phyloP scores from a whole-genome alignment of 305 asterid genomes.

The Solanum aculeatissimum region DNA sequence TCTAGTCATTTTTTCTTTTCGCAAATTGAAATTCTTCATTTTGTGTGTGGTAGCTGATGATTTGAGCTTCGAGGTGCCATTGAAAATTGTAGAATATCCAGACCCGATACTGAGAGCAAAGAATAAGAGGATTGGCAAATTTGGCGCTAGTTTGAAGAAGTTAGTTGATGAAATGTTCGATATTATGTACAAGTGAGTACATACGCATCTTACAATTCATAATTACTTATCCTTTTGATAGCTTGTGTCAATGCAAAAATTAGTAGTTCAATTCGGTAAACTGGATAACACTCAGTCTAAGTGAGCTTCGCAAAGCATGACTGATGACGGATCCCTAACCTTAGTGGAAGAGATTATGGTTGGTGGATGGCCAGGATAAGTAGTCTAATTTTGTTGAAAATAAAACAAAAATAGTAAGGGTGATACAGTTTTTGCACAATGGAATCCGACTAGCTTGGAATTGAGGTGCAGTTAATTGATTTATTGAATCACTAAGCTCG shows the following conservation, averaged over 20 bases:
- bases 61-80: conserved; percentile 51
- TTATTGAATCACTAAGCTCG: background rate
- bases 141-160: conserved; percentile 68
- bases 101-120: conserved; percentile 68
- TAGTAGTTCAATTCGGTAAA: background rate
- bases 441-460: background rate
- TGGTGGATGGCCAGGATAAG: background rate
- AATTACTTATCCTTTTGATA: background rate
- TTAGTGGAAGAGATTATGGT: background rate
- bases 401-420: background rate
- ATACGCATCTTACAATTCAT: background rate
- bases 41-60: conserved; percentile 44
- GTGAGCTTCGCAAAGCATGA: background rate
- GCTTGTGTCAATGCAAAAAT: background rate
- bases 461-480: background rate
- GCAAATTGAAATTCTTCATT: background rate
- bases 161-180: conserved; percentile 86
- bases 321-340: background rate
- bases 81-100: conserved; percentile 65
- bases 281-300: background rate
- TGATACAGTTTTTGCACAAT: background rate
- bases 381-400: background rate
- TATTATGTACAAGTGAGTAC: conserved; percentile 73
- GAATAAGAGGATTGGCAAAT: conserved; percentile 54
- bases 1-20: background rate